Evolutionary conservation across 768 basidiomycete genomes (phyloP).

Genomic region (Leucocoprinus birnbaumii): DNA sequence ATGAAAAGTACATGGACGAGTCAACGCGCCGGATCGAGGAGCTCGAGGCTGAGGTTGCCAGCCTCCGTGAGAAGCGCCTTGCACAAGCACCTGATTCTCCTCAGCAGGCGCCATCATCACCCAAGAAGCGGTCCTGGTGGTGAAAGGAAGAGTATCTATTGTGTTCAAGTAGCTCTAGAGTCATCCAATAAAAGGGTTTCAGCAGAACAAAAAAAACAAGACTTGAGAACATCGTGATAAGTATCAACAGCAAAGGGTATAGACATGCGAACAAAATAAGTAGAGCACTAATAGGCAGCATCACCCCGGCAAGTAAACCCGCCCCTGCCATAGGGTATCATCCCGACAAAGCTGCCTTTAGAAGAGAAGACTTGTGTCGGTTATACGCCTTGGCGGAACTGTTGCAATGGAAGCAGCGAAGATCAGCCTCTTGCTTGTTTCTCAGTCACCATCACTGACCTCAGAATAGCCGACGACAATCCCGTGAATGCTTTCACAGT

Average conservation of each 20-base stretch:
- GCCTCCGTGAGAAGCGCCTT: slow-evolving; percentile 26
- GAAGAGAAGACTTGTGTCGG: slow-evolving; percentile 59
- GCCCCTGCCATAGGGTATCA: background rate
- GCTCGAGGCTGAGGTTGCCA: slow-evolving; percentile 60
- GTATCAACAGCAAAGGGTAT: slow-evolving; percentile 8
- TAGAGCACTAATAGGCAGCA: background rate
- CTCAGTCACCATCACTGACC: slow-evolving; percentile 39
- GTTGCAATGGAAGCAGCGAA: slow-evolving; percentile 12
- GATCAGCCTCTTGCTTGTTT: background rate
- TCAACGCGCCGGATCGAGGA: slow-evolving; percentile 46
- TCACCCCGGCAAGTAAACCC: background rate
- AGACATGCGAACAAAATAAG: background rate
- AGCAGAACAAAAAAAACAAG: background rate
- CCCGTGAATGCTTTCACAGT: slow-evolving; percentile 65
- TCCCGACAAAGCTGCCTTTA: slow-evolving; percentile 43
- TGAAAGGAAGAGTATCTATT: background rate
- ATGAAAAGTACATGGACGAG: slow-evolving; percentile 70
- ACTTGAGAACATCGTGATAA: background rate
- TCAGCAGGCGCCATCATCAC: background rate
- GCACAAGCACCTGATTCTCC: background rate
- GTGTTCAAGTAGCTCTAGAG: too few relatives aligned
- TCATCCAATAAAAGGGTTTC: too few relatives aligned
- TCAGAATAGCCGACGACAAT: slow-evolving; percentile 66
- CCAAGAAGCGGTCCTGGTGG: slow-evolving; percentile 18
- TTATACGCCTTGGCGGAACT: slow-evolving; percentile 78